A percentile compares a stretch with the other conserved stretches of the same genome.
Conservation (phyloP, 2,329 filamentous ascomycete genomes). For the Aspergillus sergii region DNA sequence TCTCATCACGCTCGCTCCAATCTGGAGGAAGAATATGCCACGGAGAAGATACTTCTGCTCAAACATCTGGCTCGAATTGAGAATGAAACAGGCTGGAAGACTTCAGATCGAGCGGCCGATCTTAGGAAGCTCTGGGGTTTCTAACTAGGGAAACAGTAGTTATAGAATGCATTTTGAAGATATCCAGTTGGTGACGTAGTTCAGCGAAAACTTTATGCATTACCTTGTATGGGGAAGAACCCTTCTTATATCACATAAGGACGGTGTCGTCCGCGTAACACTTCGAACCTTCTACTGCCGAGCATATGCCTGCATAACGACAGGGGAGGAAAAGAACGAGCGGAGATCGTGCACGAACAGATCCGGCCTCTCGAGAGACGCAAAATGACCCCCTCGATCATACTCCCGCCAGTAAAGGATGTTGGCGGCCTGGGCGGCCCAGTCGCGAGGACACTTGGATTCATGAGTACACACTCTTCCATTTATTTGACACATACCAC, state of each 20-base stretch:
- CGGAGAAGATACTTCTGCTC: constrained; percentile 17
- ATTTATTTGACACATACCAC: accelerated
- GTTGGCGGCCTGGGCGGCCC: background rate
- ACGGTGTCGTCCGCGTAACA: no score
- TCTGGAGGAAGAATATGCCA: constrained; percentile 2
- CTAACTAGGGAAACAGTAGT: background rate
- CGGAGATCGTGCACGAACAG: background rate
- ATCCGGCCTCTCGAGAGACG: background rate
- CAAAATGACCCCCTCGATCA: background rate
- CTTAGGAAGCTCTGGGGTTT: background rate
- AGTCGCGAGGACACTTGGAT: background rate
- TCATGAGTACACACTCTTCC: background rate
- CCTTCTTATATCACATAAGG: no score
- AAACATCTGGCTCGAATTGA: constrained; percentile 20
- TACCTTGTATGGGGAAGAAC: background rate
- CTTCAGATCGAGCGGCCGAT: background rate
- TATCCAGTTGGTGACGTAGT: background rate
- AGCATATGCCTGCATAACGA: background rate
- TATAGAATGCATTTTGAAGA: background rate
- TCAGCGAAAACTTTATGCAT: background rate
- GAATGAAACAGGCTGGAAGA: constrained; percentile 22
- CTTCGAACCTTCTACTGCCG: background rate
- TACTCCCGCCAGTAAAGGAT: background rate
- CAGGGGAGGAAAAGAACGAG: background rate
- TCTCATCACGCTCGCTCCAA: background rate